phyloP scores from a whole-genome alignment of 1,139 yeast genomes.

The Magnusiomyces suaveolens region DNA sequence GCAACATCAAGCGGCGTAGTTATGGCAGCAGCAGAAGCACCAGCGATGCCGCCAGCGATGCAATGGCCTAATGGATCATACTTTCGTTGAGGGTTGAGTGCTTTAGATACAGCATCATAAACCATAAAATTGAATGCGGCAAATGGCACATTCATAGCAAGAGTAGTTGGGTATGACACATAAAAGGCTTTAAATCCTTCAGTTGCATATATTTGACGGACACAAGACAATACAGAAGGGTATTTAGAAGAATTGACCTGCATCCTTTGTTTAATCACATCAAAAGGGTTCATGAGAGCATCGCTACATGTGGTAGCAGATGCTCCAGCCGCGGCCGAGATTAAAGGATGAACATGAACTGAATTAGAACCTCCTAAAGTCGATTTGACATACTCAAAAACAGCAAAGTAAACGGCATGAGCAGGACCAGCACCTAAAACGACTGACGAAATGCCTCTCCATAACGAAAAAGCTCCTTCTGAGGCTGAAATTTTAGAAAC shows the following conservation, averaged over 20 bases:
- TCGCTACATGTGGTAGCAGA: conserved; percentile 89
- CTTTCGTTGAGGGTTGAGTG: conserved; percentile 64
- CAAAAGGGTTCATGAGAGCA: conserved; percentile 97
- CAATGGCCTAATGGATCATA: conserved; percentile 92
- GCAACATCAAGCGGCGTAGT: conserved; percentile 95
- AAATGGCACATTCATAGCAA: conserved; percentile 88
- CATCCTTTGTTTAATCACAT: conserved; percentile 84
- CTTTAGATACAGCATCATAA: conserved; percentile 71
- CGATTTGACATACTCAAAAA: conserved; percentile 79
- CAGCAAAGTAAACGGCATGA: conserved; percentile 95
- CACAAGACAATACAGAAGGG: conserved; percentile 32
- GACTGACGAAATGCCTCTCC: conserved; percentile 94
- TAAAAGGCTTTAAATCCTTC: conserved; percentile 85
- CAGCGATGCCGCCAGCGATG: conserved; percentile 89
- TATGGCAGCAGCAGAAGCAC: conserved; percentile 92
- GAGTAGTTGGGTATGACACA: conserved; percentile 89
- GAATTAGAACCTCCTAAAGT: conserved; percentile 35
- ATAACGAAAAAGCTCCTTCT: conserved; percentile 85
- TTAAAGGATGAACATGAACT: conserved; percentile 59
- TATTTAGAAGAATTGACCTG: conserved; percentile 37
- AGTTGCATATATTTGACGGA: conserved; percentile 44
- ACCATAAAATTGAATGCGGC: conserved; percentile 92
- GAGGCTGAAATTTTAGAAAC: conserved; percentile 67
- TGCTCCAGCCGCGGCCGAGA: conserved; percentile 85
- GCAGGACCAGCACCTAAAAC: conserved; percentile 99